A percentile compares a stretch with the other conserved stretches of the same genome.
Conservation (phyloP, 2,329 filamentous ascomycete genomes). For the Colletotrichum melonis region DNA sequence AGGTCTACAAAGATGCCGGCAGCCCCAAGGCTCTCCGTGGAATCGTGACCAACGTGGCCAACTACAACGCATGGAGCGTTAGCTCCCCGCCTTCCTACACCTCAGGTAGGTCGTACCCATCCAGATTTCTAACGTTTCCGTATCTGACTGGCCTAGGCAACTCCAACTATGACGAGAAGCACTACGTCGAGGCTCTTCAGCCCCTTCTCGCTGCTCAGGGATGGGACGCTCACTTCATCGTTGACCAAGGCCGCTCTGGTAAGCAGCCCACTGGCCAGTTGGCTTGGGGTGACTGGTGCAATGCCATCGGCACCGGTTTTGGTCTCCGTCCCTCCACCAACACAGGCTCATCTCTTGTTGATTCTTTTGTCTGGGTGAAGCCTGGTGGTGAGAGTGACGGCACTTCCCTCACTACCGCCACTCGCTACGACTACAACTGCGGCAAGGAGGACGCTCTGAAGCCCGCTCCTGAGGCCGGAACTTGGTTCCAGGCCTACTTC, state of each 20-base stretch:
- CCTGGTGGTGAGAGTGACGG: conserved; percentile 70
- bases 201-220: conserved; percentile 64
- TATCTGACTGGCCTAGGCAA: conserved; percentile 50
- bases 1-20: conserved; percentile 62
- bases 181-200: conserved; percentile 73
- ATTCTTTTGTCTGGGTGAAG: conserved; percentile 79
- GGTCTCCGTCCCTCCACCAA: conserved; percentile 72
- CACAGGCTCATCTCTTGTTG: conserved; percentile 68
- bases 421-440: conserved; percentile 66
- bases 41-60: conserved; percentile 68
- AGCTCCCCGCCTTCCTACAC: conserved; percentile 58
- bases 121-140: too few relatives aligned
- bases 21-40: conserved; percentile 62
- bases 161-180: conserved; percentile 62
- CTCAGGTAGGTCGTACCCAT: conserved; percentile 38
- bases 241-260: conserved; percentile 62
- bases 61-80: conserved; percentile 64
- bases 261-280: conserved; percentile 68
- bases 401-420: conserved; percentile 58
- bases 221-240: conserved; percentile 60
- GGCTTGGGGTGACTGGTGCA: conserved; percentile 77
- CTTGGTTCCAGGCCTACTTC: conserved; percentile 74
- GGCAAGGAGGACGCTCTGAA: conserved; percentile 65
- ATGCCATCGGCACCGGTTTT: conserved; percentile 71
- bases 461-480: conserved; percentile 76